Conservation (phyloP, 2,329 filamentous ascomycete genomes). For the Penicillium psychrosexuale region DNA sequence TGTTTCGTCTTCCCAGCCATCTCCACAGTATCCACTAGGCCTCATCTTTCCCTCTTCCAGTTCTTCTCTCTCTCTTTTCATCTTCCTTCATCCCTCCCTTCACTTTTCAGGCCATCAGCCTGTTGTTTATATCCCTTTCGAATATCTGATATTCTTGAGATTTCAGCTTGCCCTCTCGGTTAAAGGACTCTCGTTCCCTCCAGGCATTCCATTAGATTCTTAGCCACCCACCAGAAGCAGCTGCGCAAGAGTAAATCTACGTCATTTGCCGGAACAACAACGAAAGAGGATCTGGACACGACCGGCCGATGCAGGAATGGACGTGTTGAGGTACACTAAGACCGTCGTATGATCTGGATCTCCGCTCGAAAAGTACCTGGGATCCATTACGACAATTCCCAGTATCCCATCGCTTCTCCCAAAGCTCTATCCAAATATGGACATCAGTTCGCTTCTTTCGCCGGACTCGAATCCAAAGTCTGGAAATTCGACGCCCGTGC, state of each 20-base stretch:
- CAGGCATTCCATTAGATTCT: conserved; percentile 1
- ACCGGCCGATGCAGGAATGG: conserved; percentile 36
- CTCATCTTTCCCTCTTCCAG: conserved; percentile 29
- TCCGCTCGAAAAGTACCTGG: conserved; percentile 20
- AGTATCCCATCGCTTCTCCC: conserved; percentile 7
- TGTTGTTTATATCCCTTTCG: conserved; percentile 12
- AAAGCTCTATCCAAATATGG: conserved; percentile 34
- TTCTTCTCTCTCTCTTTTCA: conserved; percentile 21
- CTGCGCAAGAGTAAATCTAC: conserved; percentile 9
- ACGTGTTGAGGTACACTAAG: conserved; percentile 33
- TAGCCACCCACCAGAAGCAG: neutral
- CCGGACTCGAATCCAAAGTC: conserved; percentile 43
- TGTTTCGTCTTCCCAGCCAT: conserved; percentile 20
- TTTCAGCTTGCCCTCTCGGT: conserved; percentile 11
- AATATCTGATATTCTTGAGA: conserved; percentile 2
- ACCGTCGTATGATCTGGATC: conserved; percentile 29
- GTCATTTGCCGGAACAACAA: conserved; percentile 9
- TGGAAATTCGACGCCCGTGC: conserved; percentile 32
- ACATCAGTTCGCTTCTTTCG: conserved; percentile 48
- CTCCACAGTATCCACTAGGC: conserved; percentile 32
- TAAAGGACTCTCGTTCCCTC: conserved; percentile 1
- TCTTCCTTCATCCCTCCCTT: conserved; percentile 16
- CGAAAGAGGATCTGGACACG: conserved; percentile 19
- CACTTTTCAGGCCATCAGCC: conserved; percentile 16
- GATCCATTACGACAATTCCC: conserved; percentile 12